phyloP scores from a whole-genome alignment of 768 basidiomycete species.

The Mycena capillaripes region DNA sequence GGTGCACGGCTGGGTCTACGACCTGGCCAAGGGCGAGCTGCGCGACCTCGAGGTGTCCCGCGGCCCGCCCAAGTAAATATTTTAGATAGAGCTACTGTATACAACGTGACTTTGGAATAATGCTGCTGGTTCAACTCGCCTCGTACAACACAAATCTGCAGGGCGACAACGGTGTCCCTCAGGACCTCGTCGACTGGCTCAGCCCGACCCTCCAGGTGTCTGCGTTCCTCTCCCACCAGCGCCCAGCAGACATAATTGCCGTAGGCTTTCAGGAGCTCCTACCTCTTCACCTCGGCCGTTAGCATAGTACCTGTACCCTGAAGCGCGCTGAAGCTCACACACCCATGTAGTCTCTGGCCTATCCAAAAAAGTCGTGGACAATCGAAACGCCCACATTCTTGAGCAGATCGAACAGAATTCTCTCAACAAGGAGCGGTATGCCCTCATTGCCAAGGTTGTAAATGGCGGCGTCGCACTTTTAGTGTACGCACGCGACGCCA shows the following conservation, averaged over 20 bases:
- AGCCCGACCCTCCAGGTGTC: slow-evolving; percentile 85
- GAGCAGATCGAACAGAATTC: slow-evolving; percentile 81
- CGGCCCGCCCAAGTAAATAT: slow-evolving; percentile 46
- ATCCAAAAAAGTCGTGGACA: slow-evolving; percentile 77
- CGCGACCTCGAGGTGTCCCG: slow-evolving; percentile 67
- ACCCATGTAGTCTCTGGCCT: slow-evolving; percentile 77
- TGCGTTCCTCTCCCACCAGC: slow-evolving; percentile 72
- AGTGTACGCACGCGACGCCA: slow-evolving; percentile 85
- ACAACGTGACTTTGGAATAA: slow-evolving; percentile 7
- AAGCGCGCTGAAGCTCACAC: slow-evolving; percentile 18
- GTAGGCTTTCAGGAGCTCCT: slow-evolving; percentile 96
- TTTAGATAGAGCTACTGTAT: too few relatives aligned
- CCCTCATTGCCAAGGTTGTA: slow-evolving; percentile 82
- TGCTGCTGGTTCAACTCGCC: slow-evolving; percentile 80
- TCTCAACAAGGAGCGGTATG: slow-evolving; percentile 80
- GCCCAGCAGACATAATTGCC: slow-evolving; percentile 87
- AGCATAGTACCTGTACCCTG: not conserved
- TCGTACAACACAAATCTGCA: slow-evolving; percentile 95
- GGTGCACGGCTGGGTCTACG: slow-evolving; percentile 84
- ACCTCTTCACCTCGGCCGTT: slow-evolving; percentile 89
- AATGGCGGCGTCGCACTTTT: slow-evolving; percentile 92
- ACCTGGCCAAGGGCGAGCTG: slow-evolving; percentile 69
- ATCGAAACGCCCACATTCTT: slow-evolving; percentile 79
- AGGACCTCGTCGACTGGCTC: slow-evolving; percentile 94
- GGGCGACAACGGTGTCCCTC: slow-evolving; percentile 77